A percentile compares a stretch with the other conserved stretches of the same genome.
Evolutionary conservation across 2,329 filamentous ascomycete genomes (phyloP).

Genomic region (Alternaria sp.): DNA sequence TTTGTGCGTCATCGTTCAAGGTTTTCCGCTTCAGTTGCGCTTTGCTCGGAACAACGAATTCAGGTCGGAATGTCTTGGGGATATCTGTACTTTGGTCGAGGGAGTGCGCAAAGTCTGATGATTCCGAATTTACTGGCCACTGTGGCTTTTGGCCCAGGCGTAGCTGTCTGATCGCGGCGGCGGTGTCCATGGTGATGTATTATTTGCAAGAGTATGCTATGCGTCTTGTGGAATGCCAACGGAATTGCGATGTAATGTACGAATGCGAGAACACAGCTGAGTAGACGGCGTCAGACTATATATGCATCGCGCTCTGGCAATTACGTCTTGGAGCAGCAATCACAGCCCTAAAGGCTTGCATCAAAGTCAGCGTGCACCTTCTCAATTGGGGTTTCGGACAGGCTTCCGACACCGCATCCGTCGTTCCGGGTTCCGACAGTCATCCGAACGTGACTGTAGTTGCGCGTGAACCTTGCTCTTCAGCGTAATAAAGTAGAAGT

Average conservation of each 20-base stretch:
- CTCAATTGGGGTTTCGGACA: constrained; percentile 25
- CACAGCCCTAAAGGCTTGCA: constrained; percentile 13
- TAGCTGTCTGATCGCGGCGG: constrained; percentile 36
- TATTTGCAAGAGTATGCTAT: neutral
- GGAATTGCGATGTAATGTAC: neutral
- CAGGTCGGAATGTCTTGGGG: constrained; percentile 60
- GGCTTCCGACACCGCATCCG: constrained; percentile 8
- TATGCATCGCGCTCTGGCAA: constrained; percentile 13
- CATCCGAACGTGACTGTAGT: constrained; percentile 9
- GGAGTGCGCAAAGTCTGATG: constrained; percentile 37
- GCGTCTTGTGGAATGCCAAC: neutral
- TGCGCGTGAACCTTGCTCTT: constrained; percentile 6
- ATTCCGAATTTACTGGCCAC: constrained; percentile 37
- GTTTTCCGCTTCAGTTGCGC: constrained; percentile 71
- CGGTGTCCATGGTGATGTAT: constrained; percentile 34
- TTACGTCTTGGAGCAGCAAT: constrained; percentile 23
- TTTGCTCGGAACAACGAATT: constrained; percentile 81
- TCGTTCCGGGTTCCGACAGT: constrained; percentile 19
- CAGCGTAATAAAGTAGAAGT: constrained; percentile 30
- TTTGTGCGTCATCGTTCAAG: constrained; percentile 47
- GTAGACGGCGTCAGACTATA: constrained; percentile 10
- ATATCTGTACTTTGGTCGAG: constrained; percentile 47
- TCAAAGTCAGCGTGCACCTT: constrained; percentile 27
- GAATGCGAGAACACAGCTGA: neutral
- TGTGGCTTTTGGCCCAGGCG: constrained; percentile 43